These are phyloP conservation scores for Suillus ampliporus DNA, from an alignment of 768 basidiomycete genomes.

Conservation along the genomic window DNA sequence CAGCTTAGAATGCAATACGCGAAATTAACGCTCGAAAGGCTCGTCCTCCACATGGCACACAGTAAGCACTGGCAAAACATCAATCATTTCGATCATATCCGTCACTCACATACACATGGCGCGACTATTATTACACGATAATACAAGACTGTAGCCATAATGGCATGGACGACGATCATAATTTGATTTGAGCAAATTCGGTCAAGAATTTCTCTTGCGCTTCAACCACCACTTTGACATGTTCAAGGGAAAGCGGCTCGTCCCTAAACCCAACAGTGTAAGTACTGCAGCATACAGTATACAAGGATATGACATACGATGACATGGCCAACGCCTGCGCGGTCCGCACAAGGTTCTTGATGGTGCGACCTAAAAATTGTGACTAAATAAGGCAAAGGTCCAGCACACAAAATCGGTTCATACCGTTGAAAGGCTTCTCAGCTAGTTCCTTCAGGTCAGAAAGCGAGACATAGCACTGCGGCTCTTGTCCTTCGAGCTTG, in stretches of 20 bases:
- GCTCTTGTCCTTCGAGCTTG: constrained; percentile 15
- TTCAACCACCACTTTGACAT: constrained; percentile 30
- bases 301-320: constrained; percentile 17
- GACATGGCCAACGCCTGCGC: constrained; percentile 36
- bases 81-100: too few species aligned
- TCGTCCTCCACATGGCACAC: background rate
- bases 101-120: background rate
- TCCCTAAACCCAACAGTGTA: constrained; percentile 6
- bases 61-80: background rate
- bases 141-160: background rate
- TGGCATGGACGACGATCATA: background rate
- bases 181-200: constrained; percentile 19
- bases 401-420: background rate
- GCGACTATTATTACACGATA: background rate
- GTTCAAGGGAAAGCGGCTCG: constrained; percentile 21
- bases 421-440: constrained; percentile 34
- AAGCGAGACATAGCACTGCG: constrained; percentile 13
- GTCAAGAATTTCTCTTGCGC: constrained; percentile 33
- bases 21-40: too few species aligned
- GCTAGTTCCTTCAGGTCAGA: constrained; percentile 30
- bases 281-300: background rate
- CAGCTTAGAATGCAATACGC: too few species aligned
- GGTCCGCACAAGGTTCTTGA: constrained; percentile 40
- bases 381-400: background rate
- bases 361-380: constrained; percentile 26